Evolutionary conservation across 1,139 yeast species (phyloP), one percentile per base, ranked within the genome.

Genomic region (Pichia sp.): DNA sequence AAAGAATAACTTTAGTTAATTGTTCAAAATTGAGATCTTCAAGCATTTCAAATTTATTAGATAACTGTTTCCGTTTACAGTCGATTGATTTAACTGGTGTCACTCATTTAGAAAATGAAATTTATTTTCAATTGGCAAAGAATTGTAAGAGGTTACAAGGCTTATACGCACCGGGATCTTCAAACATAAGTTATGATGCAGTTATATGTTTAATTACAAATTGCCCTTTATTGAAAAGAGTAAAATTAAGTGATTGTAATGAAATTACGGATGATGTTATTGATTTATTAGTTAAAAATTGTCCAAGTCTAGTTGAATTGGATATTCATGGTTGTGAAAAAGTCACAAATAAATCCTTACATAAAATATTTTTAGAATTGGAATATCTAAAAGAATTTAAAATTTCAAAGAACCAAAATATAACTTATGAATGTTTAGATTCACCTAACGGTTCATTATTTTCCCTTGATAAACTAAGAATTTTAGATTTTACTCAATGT

Each of bases 41-140:
- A 3, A 80, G 90, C 9, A 76, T 90, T 32, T 71, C 84, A 4
- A 67, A 69, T 4, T 79, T 89, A 10, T 65, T 90, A 39, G 62
- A 69, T 44, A 77, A 78, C 31, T 87, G 96, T 63, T 74, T 73
- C 50, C 73, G 78, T 52, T 67, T 92, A 48, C 95, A 87, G 61
- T 85, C 95, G 36, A 82, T 92, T 41, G 98, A 92, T 65, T 73
- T 92, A 56, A 82, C 96, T 0, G 92, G 94, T n/a, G 82, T 87
- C n/a, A 73, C 73, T 36, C 78, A 74, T 52, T 67, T 81, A 28
- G 68, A 74, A 11, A 96, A 90, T 66, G 79, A 74, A 42, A 79
- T 89, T 8, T 76, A 89, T 48, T 55, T 67, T 38, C 79, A 86
- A n/a, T 69, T 90, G 54, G 90, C 96, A 1, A 60, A 63, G 12